These are phyloP conservation scores for Gossypium mustelinum DNA, from an alignment of 345 rosid species.

Conservation along the genomic window DNA sequence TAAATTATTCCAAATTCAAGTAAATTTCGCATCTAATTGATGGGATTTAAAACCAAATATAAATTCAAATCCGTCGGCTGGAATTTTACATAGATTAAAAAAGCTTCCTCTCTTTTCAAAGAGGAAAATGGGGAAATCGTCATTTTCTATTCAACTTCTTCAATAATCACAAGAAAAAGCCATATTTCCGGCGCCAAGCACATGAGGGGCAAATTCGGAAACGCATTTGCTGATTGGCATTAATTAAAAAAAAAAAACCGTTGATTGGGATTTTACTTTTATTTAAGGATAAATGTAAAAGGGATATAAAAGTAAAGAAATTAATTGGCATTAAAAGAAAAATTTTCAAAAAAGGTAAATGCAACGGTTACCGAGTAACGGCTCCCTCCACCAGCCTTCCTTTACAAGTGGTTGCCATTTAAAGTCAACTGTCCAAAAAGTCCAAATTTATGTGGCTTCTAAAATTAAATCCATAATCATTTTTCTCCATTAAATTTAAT, in stretches of 20 bases:
- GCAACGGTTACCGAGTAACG: background rate
- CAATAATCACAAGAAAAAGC: constrained; percentile 17
- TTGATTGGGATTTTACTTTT: background rate
- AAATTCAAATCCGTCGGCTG: too few species aligned
- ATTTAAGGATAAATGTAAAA: background rate
- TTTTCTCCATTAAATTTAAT: background rate
- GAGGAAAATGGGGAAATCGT: constrained; percentile 7
- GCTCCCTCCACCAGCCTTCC: constrained; percentile 8
- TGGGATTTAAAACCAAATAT: accelerated
- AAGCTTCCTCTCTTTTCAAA: background rate
- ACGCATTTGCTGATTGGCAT: background rate
- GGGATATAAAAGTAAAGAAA: background rate
- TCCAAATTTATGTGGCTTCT: constrained; percentile 4
- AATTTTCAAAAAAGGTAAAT: background rate
- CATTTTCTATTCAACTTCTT: background rate
- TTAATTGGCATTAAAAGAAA: background rate
- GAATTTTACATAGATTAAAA: too few species aligned
- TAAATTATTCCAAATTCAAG: too few species aligned
- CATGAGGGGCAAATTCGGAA: constrained; percentile 15
- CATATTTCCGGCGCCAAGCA: background rate
- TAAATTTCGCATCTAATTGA: too few species aligned
- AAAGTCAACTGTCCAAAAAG: constrained; percentile 8
- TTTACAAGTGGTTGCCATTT: background rate
- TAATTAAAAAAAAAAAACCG: background rate
- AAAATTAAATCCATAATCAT: background rate